A percentile compares a stretch with the other conserved stretches of the same genome.
Evolutionary conservation across 179 eudicot species (phyloP).

Genomic region (Monotropa hypopitys): DNA sequence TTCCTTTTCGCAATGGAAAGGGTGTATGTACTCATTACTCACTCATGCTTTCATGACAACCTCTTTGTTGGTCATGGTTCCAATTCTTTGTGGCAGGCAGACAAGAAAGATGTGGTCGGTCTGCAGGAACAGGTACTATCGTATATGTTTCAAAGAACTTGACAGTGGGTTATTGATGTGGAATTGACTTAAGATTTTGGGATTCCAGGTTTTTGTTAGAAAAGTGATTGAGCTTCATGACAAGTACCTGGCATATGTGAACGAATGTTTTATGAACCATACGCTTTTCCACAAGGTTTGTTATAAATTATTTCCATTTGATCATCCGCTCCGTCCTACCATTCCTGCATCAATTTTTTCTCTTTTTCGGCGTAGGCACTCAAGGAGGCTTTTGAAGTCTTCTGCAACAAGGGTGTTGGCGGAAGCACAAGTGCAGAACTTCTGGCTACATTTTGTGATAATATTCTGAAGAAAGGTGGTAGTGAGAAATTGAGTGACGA

Average conservation of each 20-base stretch:
- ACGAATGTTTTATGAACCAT: constrained; percentile 45
- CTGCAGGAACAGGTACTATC: constrained; percentile 8
- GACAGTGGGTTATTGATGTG: background rate
- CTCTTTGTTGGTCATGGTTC: background rate
- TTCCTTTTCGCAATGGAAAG: background rate
- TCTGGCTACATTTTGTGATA: constrained; percentile 64
- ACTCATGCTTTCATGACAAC: background rate
- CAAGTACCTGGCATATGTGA: constrained; percentile 59
- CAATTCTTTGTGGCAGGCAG: constrained; percentile 3
- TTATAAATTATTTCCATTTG: background rate
- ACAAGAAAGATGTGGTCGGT: background rate
- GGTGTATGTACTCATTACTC: background rate
- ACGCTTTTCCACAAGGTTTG: constrained; percentile 71
- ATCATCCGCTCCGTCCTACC: background rate
- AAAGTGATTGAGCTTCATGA: constrained; percentile 72
- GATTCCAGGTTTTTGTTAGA: constrained; percentile 44
- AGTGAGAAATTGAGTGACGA: background rate
- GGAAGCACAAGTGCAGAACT: constrained; percentile 70
- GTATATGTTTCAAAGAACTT: background rate
- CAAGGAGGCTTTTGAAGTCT: constrained; percentile 67
- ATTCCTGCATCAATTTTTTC: background rate
- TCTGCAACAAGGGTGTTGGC: constrained; percentile 58
- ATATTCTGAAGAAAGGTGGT: constrained; percentile 17
- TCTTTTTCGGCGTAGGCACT: constrained; percentile 36
- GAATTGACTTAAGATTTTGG: constrained; percentile 1